Evolutionary conservation across 352 stramenopile genomes (phyloP), one percentile per base, ranked within the genome.

Genomic region (Pythium rhizo-oryzae): DNA sequence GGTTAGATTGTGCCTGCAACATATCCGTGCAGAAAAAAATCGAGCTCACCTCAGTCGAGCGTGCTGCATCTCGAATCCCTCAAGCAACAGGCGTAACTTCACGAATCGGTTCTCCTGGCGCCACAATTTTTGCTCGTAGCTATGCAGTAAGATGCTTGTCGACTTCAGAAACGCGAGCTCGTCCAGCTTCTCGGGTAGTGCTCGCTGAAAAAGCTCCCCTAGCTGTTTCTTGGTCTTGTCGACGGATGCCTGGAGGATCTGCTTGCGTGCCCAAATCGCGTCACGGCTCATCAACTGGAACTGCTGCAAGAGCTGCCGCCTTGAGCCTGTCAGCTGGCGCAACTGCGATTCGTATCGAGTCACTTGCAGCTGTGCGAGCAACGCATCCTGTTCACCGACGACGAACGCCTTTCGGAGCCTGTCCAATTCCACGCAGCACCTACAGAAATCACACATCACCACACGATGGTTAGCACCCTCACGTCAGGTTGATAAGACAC

Each of bases 91-190:
- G 6, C 64, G 65, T 3, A 84, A 47, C 51, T 78, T 61, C 21
- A 84, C 33, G 35, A 81, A 84, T 8, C 74, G 77, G 23, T 79
- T 54, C 53, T 84, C 74, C 44, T 84, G 77, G 0, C 77, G 68
- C 77, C 77, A 84, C 2, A 84, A 43, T 44, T 84, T 84, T 19
- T 81, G 74, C 52, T 84, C 77, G 50, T 84, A 84, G 72, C 69
- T 84, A 13, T 76, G 61, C 21, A 84, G 54, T 2, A 84, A 55
- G 13, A 84, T 72, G 12, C 54, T 78, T 21, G 77, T 81, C 1
- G 74, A 75, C 39, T 73, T 72, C 16, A 84, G 65, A 28, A 81
- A 80, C 43, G 77, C 77, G 21, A 84, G 68, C 50, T 81, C 72
- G 7, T 74, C 69, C 9, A 80, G 69, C 55, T 65, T 62, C 12